phyloP scores from a whole-genome alignment of 495 filamentous ascomycete genomes.

The Physcia stellaris region DNA sequence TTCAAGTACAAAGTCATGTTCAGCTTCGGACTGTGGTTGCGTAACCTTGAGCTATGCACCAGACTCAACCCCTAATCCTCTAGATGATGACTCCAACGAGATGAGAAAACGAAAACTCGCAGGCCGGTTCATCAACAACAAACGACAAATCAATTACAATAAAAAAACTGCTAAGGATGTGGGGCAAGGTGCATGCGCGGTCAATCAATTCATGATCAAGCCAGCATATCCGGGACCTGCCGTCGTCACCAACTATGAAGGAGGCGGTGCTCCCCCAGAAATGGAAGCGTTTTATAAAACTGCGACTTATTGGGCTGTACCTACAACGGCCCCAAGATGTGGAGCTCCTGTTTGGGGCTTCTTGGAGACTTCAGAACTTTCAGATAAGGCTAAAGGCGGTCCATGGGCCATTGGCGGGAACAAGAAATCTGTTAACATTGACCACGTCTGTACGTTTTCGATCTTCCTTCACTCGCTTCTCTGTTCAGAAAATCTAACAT shows the following conservation, averaged over 20 bases:
- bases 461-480: not conserved
- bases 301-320: slow-evolving; percentile 4
- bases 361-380: not conserved
- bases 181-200: not conserved
- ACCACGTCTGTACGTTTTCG: slow-evolving; percentile 1
- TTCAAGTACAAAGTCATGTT: not conserved
- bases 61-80: slow-evolving; percentile 3
- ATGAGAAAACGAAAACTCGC: slow-evolving; percentile 2
- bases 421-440: not conserved
- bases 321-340: slow-evolving; percentile 2
- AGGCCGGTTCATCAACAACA: slow-evolving; percentile 1
- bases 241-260: not conserved
- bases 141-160: not conserved
- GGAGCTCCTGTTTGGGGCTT: slow-evolving; percentile 1
- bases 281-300: slow-evolving; percentile 1
- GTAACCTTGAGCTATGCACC: not conserved
- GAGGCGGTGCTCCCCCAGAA: not conserved
- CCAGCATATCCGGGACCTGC: not conserved
- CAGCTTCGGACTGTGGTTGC: slow-evolving; percentile 1
- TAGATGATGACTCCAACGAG: slow-evolving; percentile 2
- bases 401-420: slow-evolving; percentile 1
- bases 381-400: not conserved
- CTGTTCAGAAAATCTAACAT: not conserved
- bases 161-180: not conserved
- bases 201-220: not conserved